A percentile compares a stretch with the other conserved stretches of the same genome.
These are phyloP conservation scores for Salix udensis DNA, from an alignment of 345 rosid species.

Conservation along the genomic window DNA sequence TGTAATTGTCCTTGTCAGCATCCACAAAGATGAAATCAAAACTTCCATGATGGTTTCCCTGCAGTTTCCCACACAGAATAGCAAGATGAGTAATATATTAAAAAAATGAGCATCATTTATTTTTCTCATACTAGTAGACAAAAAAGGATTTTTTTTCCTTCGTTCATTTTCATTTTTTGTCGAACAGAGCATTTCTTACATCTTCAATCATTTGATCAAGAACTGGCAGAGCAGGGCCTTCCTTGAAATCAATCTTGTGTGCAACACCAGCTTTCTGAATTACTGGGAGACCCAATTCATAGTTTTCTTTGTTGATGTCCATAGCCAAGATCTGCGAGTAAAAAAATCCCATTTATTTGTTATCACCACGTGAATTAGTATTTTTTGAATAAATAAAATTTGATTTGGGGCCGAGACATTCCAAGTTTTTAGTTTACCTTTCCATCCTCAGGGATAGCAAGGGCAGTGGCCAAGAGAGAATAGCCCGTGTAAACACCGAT, in stretches of 20 bases:
- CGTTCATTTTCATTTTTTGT: neutral
- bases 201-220: constrained; percentile 77
- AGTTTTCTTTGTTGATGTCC: constrained; percentile 89
- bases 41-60: constrained; percentile 71
- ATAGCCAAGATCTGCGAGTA: constrained; percentile 74
- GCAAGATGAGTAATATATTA: neutral
- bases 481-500: constrained; percentile 98
- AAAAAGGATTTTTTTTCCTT: neutral
- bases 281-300: constrained; percentile 83
- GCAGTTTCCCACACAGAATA: constrained; percentile 16
- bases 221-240: constrained; percentile 96
- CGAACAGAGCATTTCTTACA: constrained; percentile 42
- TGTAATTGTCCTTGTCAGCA: constrained; percentile 95
- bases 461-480: constrained; percentile 95
- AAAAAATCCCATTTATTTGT: neutral
- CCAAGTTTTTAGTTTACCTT: constrained; percentile 37
- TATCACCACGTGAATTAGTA: neutral
- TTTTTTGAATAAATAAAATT: neutral
- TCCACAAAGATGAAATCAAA: constrained; percentile 94
- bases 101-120: neutral
- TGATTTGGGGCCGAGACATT: neutral
- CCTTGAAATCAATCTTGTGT: constrained; percentile 88
- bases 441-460: constrained; percentile 91
- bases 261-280: constrained; percentile 92
- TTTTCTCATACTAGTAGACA: neutral